Evolutionary conservation across 257 asterid genomes (phyloP).

Genomic region (Fraxinus anomala): DNA sequence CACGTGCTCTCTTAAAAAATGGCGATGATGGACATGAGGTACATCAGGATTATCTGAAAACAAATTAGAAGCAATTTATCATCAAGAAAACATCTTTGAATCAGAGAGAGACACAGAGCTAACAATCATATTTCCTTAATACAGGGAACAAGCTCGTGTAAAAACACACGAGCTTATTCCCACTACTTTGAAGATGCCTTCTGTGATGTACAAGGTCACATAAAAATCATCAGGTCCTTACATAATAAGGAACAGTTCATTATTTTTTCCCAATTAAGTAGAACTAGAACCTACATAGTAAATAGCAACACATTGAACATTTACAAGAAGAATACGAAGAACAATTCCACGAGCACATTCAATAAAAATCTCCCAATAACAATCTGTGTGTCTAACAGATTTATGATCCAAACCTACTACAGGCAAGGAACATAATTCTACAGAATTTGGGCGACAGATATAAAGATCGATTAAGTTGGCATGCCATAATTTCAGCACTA

Average conservation of each 20-base stretch:
- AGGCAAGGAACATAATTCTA: not conserved
- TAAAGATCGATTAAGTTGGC: not conserved
- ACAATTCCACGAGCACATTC: not conserved
- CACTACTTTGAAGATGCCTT: not conserved
- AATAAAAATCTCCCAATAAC: not conserved
- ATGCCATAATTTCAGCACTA: not conserved
- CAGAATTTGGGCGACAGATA: not conserved
- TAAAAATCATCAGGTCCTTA: not conserved
- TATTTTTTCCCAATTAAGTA: not conserved
- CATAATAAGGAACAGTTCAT: not conserved
- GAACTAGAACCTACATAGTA: not conserved
- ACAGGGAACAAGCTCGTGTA: not conserved
- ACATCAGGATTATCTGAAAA: slow-evolving; percentile 82
- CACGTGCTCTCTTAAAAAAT: slow-evolving; percentile 80
- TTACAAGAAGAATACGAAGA: not conserved
- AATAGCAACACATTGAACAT: not conserved
- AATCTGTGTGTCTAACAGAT: not conserved
- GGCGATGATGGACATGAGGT: slow-evolving; percentile 72
- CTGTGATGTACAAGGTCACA: not conserved
- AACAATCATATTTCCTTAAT: slow-evolving; percentile 7
- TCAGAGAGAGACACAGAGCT: slow-evolving; percentile 17
- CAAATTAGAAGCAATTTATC: slow-evolving; percentile 26
- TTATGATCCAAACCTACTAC: not conserved
- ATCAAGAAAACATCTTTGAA: slow-evolving; percentile 25
- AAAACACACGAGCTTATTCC: slow-evolving; percentile 2